A percentile compares a stretch with the other conserved stretches of the same genome.
These are phyloP conservation scores for Discostella pseudostelligera DNA, from an alignment of 108 stramenopile species.

Conservation along the genomic window DNA sequence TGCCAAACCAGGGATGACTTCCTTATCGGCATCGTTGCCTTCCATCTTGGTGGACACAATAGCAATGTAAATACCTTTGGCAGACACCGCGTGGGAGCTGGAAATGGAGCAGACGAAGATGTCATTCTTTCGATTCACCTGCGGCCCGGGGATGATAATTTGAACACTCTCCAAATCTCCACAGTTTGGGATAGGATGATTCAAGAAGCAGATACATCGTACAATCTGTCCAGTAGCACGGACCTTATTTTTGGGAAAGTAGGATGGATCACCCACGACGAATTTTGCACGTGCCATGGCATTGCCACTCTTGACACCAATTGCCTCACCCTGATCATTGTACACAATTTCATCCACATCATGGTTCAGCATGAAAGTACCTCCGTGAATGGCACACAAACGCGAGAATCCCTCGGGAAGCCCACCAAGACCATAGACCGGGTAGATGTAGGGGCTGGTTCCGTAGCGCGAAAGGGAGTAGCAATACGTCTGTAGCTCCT, in stretches of 20 bases:
- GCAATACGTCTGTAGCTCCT: constrained; percentile 92
- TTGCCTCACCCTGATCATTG: constrained; percentile 84
- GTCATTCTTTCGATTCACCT: constrained; percentile 93
- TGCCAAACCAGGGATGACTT: constrained; percentile 90
- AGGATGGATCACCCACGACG: constrained; percentile 97
- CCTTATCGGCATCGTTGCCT: constrained; percentile 88
- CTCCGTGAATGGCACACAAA: constrained; percentile 97
- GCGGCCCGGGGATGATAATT: constrained; percentile 97
- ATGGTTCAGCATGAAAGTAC: constrained; percentile 98
- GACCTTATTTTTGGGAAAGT: constrained; percentile 86
- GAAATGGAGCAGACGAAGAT: constrained; percentile 95
- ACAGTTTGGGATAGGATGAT: constrained; percentile 94
- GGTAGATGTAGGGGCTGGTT: constrained; percentile 98
- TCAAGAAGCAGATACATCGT: constrained; percentile 97
- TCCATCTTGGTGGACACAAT: constrained; percentile 97
- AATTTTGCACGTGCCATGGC: constrained; percentile 96
- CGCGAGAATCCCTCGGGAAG: constrained; percentile 99
- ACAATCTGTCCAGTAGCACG: constrained; percentile 86
- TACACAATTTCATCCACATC: constrained; percentile 96
- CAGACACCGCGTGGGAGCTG: constrained; percentile 70
- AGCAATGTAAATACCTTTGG: constrained; percentile 92
- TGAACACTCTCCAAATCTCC: constrained; percentile 90
- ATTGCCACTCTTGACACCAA: constrained; percentile 88
- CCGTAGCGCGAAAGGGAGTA: constrained; percentile 93
- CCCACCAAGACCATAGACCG: constrained; percentile 96